phyloP scores from a whole-genome alignment of 768 basidiomycete genomes.

The Tephrocybe sp. region DNA sequence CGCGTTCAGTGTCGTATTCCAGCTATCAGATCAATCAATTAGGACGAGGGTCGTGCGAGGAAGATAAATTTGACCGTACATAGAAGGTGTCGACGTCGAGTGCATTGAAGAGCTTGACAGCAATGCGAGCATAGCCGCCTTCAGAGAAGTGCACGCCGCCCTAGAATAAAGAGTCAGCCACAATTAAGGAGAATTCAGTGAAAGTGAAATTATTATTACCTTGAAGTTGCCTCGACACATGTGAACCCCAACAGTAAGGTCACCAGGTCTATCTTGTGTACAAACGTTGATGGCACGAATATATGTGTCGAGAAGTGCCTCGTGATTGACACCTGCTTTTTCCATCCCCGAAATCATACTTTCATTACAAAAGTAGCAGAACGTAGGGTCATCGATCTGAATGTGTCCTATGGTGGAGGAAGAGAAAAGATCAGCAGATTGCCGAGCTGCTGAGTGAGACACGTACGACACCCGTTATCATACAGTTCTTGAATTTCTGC shows the following conservation, averaged over 20 bases:
- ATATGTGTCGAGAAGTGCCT: conserved; percentile 66
- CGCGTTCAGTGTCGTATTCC: conserved; percentile 66
- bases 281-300: conserved; percentile 63
- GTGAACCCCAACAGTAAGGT: conserved; percentile 57
- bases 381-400: conserved; percentile 54
- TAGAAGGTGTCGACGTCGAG: conserved; percentile 60
- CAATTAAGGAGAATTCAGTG: conserved; percentile 31
- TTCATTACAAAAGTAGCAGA: conserved; percentile 69
- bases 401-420: conserved; percentile 44
- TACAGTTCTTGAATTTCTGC: conserved; percentile 51
- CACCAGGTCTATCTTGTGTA: conserved; percentile 50
- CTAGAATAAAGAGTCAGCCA: conserved; percentile 14
- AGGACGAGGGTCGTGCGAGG: background rate
- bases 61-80: conserved; percentile 26
- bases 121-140: conserved; percentile 59
- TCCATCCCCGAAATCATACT: conserved; percentile 53
- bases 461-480: conserved; percentile 47
- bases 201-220: conserved; percentile 27
- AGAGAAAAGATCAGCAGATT: background rate
- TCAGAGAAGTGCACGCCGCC: conserved; percentile 56
- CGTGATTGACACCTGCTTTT: conserved; percentile 58
- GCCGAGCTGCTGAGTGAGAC: too few relatives aligned
- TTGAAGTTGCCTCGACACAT: conserved; percentile 59
- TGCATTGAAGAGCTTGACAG: conserved; percentile 53
- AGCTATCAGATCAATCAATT: conserved; percentile 36